Evolutionary conservation across 495 filamentous ascomycete genomes (phyloP).

Genomic region (Hypoxylon fuscum): DNA sequence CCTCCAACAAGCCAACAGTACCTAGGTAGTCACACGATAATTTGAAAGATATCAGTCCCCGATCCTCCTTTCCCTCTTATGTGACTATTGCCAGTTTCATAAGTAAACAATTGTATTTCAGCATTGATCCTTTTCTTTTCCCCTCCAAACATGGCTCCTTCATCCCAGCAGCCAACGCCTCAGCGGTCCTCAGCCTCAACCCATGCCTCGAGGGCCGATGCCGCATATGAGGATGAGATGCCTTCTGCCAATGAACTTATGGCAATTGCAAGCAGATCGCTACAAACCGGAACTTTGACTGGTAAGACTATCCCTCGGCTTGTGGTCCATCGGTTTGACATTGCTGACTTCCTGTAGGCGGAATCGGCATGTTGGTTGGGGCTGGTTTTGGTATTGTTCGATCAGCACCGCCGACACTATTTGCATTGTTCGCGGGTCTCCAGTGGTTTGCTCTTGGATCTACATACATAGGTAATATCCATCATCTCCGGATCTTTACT

Average conservation of each 20-base stretch:
- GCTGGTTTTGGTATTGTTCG: constrained; percentile 72
- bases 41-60: too few relatives aligned
- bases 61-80: too few relatives aligned
- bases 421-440: constrained; percentile 73
- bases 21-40: too few relatives aligned
- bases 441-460: constrained; percentile 83
- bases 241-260: constrained; percentile 12
- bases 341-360: constrained; percentile 57
- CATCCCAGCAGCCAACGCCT: constrained; percentile 21
- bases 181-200: constrained; percentile 1
- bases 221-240: constrained; percentile 5
- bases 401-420: constrained; percentile 70
- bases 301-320: constrained; percentile 19
- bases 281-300: constrained; percentile 27
- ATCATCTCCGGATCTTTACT: constrained; percentile 25
- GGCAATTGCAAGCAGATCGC: constrained; percentile 32
- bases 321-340: neutral
- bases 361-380: constrained; percentile 75
- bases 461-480: constrained; percentile 74
- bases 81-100: too few relatives aligned
- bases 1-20: too few relatives aligned
- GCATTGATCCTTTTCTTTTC: neutral
- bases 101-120: too few relatives aligned
- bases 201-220: constrained; percentile 1
- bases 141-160: constrained; percentile 20